Base-by-base conservation (phyloP, 2,329 filamentous ascomycete genomes). In the Epichloe elymi region DNA sequence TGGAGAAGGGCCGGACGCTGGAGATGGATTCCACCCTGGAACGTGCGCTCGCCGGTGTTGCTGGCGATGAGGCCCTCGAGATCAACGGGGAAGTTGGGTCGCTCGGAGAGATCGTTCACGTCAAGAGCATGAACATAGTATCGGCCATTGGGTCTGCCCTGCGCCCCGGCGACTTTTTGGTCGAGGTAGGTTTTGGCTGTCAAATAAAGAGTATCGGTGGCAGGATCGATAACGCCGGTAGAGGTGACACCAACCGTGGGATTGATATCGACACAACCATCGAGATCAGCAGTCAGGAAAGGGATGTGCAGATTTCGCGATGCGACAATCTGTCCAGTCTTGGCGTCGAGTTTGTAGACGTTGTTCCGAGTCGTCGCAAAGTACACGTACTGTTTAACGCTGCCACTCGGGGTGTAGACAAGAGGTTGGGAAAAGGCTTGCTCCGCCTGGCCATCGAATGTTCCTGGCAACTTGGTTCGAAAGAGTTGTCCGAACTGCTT, bases 331-430 rank as follows among this genome's bases (percentile, higher is more conserved):
- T 63, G 67, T 20, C 76, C 76, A 0, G 74, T 78, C 57, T 74
- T 74, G 0, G 74, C 74, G 57, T 80, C 67, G 35, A 80, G 61
- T 54, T 76, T 79, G 60, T 79, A 78, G 6, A 79, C 60, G 48
- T 77, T 78, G 61, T 80, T 80, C 58, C 78, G 75, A 0, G 75
- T 76, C 0, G 77, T 79, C 2, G 78, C 71, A 11, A 78, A 62
- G 56, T 74, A 80, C 39, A 81, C 69, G 51, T 73, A 76, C 62
- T 80, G 76, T 10, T 67, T 67, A 3, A 62, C 63, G 19, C 69
- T 68, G 23, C 67, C 66, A 14, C 58, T 64, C 5, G 74, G 68
- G 1, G 78, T 81, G 61, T 78, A 71, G 19, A 70, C 66, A 39
- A 71, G 58, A 19, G 75, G 74, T 56, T 76, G 74, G 53, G 65